Percentiles rank a stretch among this genome's conserved stretches.
Conservation (phyloP, 805 yeast species). For the Candida sakaeoensis region DNA sequence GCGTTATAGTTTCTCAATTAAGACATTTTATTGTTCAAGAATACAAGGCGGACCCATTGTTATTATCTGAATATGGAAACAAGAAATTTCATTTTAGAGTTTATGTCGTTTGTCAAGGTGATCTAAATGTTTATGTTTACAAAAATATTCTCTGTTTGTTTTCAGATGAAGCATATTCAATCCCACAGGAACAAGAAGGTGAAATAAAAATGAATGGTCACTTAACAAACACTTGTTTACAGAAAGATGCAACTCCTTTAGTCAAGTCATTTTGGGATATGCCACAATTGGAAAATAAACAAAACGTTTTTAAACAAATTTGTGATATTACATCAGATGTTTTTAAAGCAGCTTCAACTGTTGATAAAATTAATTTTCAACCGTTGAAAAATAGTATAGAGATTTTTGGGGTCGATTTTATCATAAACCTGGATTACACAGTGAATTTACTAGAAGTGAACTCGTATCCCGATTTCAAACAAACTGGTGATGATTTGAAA, state of each 20-base stretch:
- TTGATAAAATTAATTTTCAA: conserved; percentile 80
- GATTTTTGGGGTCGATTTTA: conserved; percentile 83
- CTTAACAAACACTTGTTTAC: conserved; percentile 91
- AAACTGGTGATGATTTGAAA: conserved; percentile 80
- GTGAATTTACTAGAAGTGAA: conserved; percentile 80
- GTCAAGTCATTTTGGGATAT: conserved; percentile 68
- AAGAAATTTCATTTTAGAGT: conserved; percentile 88
- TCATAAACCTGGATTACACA: conserved; percentile 53
- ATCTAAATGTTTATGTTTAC: conserved; percentile 74
- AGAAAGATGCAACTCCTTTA: conserved; percentile 45
- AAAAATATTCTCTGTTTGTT: conserved; percentile 78
- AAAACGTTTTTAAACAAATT: conserved; percentile 54
- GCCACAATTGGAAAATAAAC: conserved; percentile 32
- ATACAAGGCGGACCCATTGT: conserved; percentile 65
- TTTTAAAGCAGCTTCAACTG: conserved; percentile 75
- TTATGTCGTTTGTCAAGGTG: conserved; percentile 74
- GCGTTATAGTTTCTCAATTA: conserved; percentile 78
- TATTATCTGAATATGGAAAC: conserved; percentile 54
- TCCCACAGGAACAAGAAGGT: conserved; percentile 27
- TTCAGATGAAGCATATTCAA: conserved; percentile 52
- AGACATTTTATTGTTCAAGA: conserved; percentile 90
- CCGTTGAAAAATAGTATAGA: conserved; percentile 82
- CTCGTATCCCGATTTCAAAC: conserved; percentile 95
- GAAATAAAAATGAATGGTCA: conserved; percentile 62
- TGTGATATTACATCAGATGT: conserved; percentile 62